Evolutionary conservation across 106 monocot species (phyloP), one percentile per base, ranked within the genome.

Genomic region (Vanilla planifolia): DNA sequence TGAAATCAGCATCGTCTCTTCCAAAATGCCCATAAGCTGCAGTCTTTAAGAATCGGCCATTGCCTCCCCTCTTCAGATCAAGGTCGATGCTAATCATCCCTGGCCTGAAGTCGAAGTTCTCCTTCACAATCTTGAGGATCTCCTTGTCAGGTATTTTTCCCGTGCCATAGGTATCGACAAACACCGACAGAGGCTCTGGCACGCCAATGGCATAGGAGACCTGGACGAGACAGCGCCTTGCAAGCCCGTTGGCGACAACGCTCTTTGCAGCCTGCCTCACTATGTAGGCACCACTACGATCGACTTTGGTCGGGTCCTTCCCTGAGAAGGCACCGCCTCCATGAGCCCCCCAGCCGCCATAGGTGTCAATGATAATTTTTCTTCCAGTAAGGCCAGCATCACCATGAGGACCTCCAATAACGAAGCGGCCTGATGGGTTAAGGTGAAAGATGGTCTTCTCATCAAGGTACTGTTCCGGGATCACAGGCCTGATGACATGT

Each of bases 1-100:
- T 78, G 67, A 78, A 78, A 72, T 78, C 78, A 1, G 78, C n/a
- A 58, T 77, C 77, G 11, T 77, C 77, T 66, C 77, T 71, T 43
- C 76, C 76, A 46, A 77, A 77, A 45, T 77, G 77, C 1, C 77
- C 77, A 41, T 71, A 70, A 2, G 70, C 70, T 2, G 77, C 77
- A 1, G 77, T 77, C 66, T 77, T 77, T 28, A 60, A 60, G 61
- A 71, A 77, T 51, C 71, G 58, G 13, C 71, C 61, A 34, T 67
- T 67, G 61, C 71, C 65, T 2, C 71, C 77, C 62, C 67, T 71
- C 63, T 72, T 78, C 33, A 78, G 53, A 62, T 78, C 78, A 32
- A 78, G 72, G 67, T 78, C 63, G 61, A 78, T 72, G 53, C 63
- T 72, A 50, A 77, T 77, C 71, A 77, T 71, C 3, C 77, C 77